These are phyloP conservation scores for Aristolochia californica DNA, from an alignment of 164 flowering plant genomes.

Conservation along the genomic window DNA sequence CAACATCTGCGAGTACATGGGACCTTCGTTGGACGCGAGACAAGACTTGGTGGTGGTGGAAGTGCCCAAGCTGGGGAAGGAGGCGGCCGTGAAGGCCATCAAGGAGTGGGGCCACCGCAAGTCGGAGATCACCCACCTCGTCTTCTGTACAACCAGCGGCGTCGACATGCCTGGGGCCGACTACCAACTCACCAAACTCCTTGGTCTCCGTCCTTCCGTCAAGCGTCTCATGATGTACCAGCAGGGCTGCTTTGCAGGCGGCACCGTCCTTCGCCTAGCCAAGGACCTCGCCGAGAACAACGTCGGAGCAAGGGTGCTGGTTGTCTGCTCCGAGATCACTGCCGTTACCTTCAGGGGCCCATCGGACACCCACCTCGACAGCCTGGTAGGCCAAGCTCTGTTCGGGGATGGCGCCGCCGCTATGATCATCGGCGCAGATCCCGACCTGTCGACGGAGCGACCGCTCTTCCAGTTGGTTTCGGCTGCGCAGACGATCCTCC, in stretches of 20 bases:
- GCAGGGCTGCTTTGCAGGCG: slow-evolving; percentile 15
- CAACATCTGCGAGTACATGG: slow-evolving; percentile 11
- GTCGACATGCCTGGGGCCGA: slow-evolving; percentile 19
- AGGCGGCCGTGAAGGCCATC: slow-evolving; percentile 14
- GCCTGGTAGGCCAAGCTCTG: slow-evolving; percentile 13
- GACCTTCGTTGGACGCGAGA: slow-evolving; percentile 13
- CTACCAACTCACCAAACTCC: slow-evolving; percentile 14
- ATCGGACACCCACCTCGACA: slow-evolving; percentile 10
- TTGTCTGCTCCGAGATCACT: slow-evolving; percentile 13
- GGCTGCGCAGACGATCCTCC: slow-evolving; percentile 8
- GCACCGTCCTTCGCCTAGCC: slow-evolving; percentile 15
- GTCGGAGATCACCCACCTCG: slow-evolving; percentile 15
- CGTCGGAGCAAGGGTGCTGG: slow-evolving; percentile 10
- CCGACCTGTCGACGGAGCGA: background rate
- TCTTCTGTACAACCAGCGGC: slow-evolving; percentile 16
- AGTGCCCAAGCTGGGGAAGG: slow-evolving; percentile 13
- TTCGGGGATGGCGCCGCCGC: slow-evolving; percentile 16
- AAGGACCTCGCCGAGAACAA: slow-evolving; percentile 18
- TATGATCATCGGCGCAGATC: slow-evolving; percentile 9
- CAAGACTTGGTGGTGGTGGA: slow-evolving; percentile 15
- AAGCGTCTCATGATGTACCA: slow-evolving; percentile 12
- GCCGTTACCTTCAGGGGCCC: slow-evolving; percentile 15
- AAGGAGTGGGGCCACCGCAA: slow-evolving; percentile 16
- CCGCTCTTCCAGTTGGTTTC: slow-evolving; percentile 9
- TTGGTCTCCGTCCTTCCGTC: slow-evolving; percentile 11